Percentiles rank a stretch among this genome's conserved stretches.
Evolutionary conservation across 805 yeast species (phyloP).

Genomic region (Pichia heedii): DNA sequence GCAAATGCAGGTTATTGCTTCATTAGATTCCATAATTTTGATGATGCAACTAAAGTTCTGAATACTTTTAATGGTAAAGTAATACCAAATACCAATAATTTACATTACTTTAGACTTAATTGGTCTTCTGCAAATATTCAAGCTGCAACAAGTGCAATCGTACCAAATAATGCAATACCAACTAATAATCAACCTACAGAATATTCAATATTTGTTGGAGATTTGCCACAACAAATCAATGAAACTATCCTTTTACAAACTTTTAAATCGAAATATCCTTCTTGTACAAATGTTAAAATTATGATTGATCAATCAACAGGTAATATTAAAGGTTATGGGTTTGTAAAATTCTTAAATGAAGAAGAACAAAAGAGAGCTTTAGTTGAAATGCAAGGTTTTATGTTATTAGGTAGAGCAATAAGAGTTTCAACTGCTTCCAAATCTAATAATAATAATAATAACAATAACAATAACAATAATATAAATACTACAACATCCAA

Average conservation of each 20-base stretch:
- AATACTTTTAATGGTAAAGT: conserved; percentile 52
- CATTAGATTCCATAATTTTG: conserved; percentile 56
- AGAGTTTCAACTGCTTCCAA: conserved; percentile 62
- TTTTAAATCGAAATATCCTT: conserved; percentile 62
- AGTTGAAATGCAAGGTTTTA: conserved; percentile 72
- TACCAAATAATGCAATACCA: conserved; percentile 9
- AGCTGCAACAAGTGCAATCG: conserved; percentile 16
- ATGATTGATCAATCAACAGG: conserved; percentile 68
- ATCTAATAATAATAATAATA: conserved; percentile 10
- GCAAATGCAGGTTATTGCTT: conserved; percentile 73
- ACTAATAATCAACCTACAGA: conserved; percentile 26
- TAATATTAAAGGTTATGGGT: conserved; percentile 78
- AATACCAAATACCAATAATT: conserved; percentile 55
- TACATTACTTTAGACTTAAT: conserved; percentile 55
- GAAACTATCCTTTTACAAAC: conserved; percentile 56
- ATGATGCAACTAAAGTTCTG: conserved; percentile 58
- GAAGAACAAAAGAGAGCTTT: conserved; percentile 65
- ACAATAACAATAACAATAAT: neutral
- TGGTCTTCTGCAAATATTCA: conserved; percentile 52
- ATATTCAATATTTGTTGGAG: conserved; percentile 78
- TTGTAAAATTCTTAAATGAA: conserved; percentile 64
- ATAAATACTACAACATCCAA: neutral
- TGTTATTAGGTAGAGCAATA: conserved; percentile 65
- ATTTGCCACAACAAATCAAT: conserved; percentile 62
- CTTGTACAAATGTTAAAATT: conserved; percentile 67